phyloP scores from a whole-genome alignment of 306 rosid genomes.

The Prunus davidiana region DNA sequence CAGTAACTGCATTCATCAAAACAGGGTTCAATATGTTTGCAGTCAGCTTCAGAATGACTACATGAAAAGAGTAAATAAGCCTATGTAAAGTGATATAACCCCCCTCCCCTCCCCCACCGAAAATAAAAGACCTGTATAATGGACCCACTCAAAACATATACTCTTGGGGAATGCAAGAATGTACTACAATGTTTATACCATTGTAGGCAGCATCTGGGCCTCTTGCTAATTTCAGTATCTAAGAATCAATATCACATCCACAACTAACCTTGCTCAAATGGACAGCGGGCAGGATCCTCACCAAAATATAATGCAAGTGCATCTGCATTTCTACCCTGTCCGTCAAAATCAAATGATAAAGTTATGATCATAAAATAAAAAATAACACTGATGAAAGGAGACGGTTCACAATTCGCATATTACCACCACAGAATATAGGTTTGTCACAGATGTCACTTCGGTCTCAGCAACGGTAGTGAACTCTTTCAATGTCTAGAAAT shows the following conservation, averaged over 20 bases:
- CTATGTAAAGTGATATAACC: neutral
- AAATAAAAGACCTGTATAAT: neutral
- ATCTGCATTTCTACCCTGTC: constrained; percentile 97
- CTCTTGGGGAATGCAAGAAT: neutral
- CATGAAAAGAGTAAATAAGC: neutral
- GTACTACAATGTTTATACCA: neutral
- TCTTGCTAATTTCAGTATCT: neutral
- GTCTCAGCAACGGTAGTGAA: constrained; percentile 69
- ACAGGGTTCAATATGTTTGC: constrained; percentile 15
- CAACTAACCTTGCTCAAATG: constrained; percentile 89
- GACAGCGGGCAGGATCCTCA: constrained; percentile 90
- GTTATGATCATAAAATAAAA: constrained; percentile 18
- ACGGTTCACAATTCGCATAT: constrained; percentile 28
- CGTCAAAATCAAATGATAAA: constrained; percentile 25
- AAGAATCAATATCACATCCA: neutral
- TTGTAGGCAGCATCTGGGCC: neutral
- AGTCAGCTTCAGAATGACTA: constrained; percentile 20
- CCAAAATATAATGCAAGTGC: constrained; percentile 86
- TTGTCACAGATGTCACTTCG: constrained; percentile 75
- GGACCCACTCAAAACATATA: neutral
- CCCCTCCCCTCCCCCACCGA: neutral
- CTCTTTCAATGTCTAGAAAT: constrained; percentile 66
- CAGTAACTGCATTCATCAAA: constrained; percentile 67
- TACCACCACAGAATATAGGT: constrained; percentile 82
- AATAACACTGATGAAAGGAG: constrained; percentile 10